phyloP scores from a whole-genome alignment of 1,284 basidiomycete species.

The Cutaneotrichosporon sp. region DNA sequence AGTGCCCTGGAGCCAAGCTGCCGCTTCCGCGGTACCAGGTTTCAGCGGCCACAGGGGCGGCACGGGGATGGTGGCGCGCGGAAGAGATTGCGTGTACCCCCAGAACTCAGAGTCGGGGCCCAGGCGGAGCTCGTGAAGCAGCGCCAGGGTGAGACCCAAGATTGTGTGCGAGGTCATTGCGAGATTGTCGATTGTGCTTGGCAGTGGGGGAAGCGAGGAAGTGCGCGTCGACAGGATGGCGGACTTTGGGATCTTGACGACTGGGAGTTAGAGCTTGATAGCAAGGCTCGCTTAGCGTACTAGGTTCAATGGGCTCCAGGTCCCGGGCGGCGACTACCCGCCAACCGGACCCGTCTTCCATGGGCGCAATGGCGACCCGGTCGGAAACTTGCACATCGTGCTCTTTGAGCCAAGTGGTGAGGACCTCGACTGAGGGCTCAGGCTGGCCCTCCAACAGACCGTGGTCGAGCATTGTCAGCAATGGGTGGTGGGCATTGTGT shows the following conservation, averaged over 20 bases:
- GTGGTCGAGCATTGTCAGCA: slow-evolving; percentile 13
- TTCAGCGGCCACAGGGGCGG: slow-evolving; percentile 51
- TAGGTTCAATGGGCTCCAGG: slow-evolving; percentile 25
- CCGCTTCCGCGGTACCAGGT: too few relatives aligned
- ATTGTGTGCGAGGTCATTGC: slow-evolving; percentile 32
- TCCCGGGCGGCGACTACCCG: slow-evolving; percentile 17
- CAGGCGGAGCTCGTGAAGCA: slow-evolving; percentile 52
- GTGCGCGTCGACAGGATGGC: slow-evolving; percentile 48
- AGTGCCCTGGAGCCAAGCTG: slow-evolving; percentile 47
- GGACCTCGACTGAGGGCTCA: slow-evolving; percentile 25
- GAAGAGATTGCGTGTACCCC: slow-evolving; percentile 52
- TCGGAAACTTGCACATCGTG: slow-evolving; percentile 17
- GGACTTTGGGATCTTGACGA: slow-evolving; percentile 49
- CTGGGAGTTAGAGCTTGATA: slow-evolving; percentile 32
- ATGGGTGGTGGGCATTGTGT: not conserved
- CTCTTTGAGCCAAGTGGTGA: slow-evolving; percentile 29
- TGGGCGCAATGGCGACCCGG: slow-evolving; percentile 23
- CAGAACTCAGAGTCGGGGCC: slow-evolving; percentile 43
- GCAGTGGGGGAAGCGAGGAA: slow-evolving; percentile 23
- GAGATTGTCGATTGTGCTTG: slow-evolving; percentile 3
- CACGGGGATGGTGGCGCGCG: slow-evolving; percentile 41
- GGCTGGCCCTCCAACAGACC: slow-evolving; percentile 13
- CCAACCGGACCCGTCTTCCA: slow-evolving; percentile 31
- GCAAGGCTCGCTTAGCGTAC: slow-evolving; percentile 15
- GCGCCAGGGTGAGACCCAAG: slow-evolving; percentile 46